Percentiles rank a stretch among this genome's conserved stretches.
Conservation (phyloP, 257 asterid species). For the Scutellaria galericulata region DNA sequence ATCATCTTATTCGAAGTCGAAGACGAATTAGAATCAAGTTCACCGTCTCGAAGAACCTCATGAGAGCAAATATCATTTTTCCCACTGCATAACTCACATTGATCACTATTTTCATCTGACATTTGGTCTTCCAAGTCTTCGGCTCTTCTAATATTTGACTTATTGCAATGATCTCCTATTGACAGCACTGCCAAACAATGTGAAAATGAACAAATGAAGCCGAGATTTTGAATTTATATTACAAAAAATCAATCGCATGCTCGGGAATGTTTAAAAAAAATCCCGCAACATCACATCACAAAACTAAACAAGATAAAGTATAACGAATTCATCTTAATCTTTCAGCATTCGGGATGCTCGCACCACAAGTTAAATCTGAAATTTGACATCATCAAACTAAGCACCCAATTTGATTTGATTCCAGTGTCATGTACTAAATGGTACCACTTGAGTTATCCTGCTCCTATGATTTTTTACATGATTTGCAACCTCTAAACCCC, state of each 20-base stretch:
- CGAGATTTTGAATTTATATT: neutral
- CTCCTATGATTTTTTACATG: neutral
- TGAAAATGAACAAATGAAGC: slow-evolving; percentile 9
- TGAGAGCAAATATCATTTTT: slow-evolving; percentile 68
- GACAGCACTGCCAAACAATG: slow-evolving; percentile 36
- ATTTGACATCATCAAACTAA: neutral
- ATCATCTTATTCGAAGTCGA: slow-evolving; percentile 53
- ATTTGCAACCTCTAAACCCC: slow-evolving; percentile 7
- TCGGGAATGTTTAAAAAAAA: neutral
- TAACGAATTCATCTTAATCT: neutral
- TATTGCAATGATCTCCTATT: slow-evolving; percentile 44
- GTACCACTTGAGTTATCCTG: neutral
- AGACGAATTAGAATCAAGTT: slow-evolving; percentile 45
- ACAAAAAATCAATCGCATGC: neutral
- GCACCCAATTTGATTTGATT: neutral
- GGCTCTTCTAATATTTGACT: slow-evolving; percentile 36
- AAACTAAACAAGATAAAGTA: neutral
- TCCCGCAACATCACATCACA: neutral
- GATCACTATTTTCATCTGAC: slow-evolving; percentile 43
- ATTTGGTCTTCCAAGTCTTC: slow-evolving; percentile 42
- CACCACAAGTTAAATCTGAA: slow-evolving; percentile 2
- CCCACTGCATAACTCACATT: slow-evolving; percentile 61
- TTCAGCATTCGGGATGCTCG: slow-evolving; percentile 4
- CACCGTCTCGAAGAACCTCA: slow-evolving; percentile 71
- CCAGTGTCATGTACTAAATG: neutral